Percentiles rank a stretch among this genome's conserved stretches.
These are phyloP conservation scores for Leccinum ochraceum DNA, from an alignment of 768 basidiomycete species.

Conservation along the genomic window DNA sequence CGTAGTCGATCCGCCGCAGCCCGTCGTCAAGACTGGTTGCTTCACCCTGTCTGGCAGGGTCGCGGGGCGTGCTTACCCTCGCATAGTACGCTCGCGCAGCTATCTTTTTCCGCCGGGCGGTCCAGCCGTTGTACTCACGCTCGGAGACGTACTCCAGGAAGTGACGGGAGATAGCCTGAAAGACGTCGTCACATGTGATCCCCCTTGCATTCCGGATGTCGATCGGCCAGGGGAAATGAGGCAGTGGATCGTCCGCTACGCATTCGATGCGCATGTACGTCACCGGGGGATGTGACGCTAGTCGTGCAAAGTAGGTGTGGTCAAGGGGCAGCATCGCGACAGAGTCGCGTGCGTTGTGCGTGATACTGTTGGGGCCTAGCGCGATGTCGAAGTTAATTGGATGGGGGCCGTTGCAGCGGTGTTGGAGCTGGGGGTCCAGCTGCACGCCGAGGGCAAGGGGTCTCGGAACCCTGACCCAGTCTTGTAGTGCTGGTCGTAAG, in stretches of 20 bases:
- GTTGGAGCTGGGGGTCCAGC: neutral
- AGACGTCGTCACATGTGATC: neutral
- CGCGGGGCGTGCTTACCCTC: neutral
- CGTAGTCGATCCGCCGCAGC: constrained; percentile 3
- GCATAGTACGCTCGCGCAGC: constrained; percentile 1
- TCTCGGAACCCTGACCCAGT: neutral
- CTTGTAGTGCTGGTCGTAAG: neutral
- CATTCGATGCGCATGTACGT: neutral
- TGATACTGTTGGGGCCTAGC: neutral
- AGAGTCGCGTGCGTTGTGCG: neutral
- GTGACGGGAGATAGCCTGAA: neutral
- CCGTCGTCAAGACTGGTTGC: neutral
- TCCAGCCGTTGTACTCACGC: neutral
- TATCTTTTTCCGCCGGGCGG: neutral
- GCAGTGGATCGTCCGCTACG: neutral
- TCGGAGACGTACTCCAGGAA: neutral
- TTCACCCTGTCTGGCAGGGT: neutral
- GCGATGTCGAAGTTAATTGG: neutral
- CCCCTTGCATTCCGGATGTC: neutral
- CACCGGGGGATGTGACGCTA: neutral
- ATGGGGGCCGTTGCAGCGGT: neutral
- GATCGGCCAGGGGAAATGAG: neutral
- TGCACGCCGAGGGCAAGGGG: neutral
- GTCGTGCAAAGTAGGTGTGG: neutral
- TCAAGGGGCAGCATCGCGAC: neutral